Percentiles rank a stretch among this genome's conserved stretches.
phyloP scores from a whole-genome alignment of 495 filamentous ascomycete species.

The Apiosordaria backusii region DNA sequence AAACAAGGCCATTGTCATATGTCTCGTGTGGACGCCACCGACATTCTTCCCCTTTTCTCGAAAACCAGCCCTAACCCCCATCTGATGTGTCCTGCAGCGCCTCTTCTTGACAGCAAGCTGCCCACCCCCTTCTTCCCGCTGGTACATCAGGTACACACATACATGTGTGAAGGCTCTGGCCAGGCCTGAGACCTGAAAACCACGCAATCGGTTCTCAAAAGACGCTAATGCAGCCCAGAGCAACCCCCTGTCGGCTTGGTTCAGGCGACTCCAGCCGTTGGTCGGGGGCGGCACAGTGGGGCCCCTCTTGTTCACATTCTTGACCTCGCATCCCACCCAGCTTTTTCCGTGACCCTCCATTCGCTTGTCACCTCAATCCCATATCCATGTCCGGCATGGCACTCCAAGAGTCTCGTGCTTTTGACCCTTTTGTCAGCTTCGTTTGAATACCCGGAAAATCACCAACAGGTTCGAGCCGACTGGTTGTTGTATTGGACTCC shows the following conservation, averaged over 20 bases:
- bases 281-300: neutral
- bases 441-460: neutral
- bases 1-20: neutral
- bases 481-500: no score
- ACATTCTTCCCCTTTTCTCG: neutral
- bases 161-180: no score
- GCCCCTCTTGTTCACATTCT: neutral
- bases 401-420: neutral
- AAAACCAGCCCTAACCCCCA: no score
- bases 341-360: neutral
- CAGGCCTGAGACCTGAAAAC: slow-evolving; percentile 1
- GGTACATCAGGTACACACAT: neutral
- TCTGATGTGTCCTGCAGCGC: neutral
- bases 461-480: neutral
- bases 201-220: slow-evolving; percentile 20
- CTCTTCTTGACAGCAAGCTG: neutral
- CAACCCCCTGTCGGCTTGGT: slow-evolving; percentile 8
- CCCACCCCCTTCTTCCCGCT: neutral
- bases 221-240: slow-evolving; percentile 15
- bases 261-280: neutral
- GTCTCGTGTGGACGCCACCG: no score
- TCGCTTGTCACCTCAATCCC: neutral
- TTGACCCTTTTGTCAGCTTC: neutral
- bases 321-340: no score
- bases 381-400: neutral